Base-by-base conservation (phyloP, 306 rosid genomes). In the Acacia melanoxylon region DNA sequence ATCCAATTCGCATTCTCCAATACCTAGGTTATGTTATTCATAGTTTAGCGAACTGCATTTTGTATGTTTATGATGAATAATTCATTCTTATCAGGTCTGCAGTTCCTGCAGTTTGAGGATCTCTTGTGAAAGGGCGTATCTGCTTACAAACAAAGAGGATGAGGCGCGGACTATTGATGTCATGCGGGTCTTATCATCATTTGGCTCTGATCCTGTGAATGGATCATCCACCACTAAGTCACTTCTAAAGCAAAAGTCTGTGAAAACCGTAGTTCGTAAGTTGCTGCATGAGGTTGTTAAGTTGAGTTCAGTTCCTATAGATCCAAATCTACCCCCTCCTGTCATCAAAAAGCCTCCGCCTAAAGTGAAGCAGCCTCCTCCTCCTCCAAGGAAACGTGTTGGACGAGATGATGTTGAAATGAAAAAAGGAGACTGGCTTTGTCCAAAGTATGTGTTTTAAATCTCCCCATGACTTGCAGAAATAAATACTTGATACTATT, bases 341-440 rank as follows among this genome's bases (percentile, higher is more conserved):
- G 86, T 95, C 40, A 85, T 95, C 9, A 93, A 82, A 85, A 95
- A 80, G 84, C 90, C 92, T 74, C 97, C 96, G 17, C 99, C 98
- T 72, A 95, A 93, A 88, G 91, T 93, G 86, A 95, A 95, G 87
- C 93, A 91, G 78, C 93, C 99, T 69, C 98, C 99, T 71, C 98
- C 97, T 51, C 97, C 94, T 82, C 97, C 96, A 44, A 95, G 72
- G 85, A 95, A 75, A 82, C 90, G 99, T 24, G 91, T 95, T 80
- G 98, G 98, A 54, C 94, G 96, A 25, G 98, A 95, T 85, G 99
- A 95, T 41, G 86, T 95, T 54, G 99, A 95, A 90, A 95, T 95
- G 99, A 95, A 95, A 82, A 93, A 90, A 62, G 99, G 99, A 77
- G 99, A 95, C 84, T 95, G 99, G 98, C 93, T 92, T 10, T 95